Base-by-base conservation (phyloP, 1,284 basidiomycete genomes). In the Somion occarium region DNA sequence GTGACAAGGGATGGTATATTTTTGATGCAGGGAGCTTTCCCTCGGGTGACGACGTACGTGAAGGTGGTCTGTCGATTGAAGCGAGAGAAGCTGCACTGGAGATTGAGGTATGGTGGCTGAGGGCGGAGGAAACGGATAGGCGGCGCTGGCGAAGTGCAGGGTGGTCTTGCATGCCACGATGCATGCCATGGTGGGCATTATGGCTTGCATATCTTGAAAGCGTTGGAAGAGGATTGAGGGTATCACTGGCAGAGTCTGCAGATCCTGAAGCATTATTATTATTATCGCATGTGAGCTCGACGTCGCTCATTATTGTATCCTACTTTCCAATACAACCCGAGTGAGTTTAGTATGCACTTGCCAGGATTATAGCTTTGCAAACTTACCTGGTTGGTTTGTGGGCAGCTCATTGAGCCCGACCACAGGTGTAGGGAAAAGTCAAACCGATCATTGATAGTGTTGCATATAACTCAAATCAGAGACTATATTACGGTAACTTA, bases 1-100 rank as follows among this genome's bases (percentile, higher is more conserved):
- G 68, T 1, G 85, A 85, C 39, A 83, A 71, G 0, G 88, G 83
- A 39, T 65, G 69, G 54, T 82, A 83, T 47, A 75, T 64, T 56
- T 79, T 80, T 0, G 72, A 59, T 7, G 69, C 61, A 1, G 71
- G 69, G 3, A 76, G 57, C 25, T 72, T 66, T 55, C 79, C 72
- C 24, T 11, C 22, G 26, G 47, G 11, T 11, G 47, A 22, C 4
- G 42, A 9, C 23, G 62, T 59, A 38, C 65, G 66, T 50, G 67
- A 70, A 0, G 80, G 80, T 3, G 82, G 81, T 37, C 69, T 67
- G 57, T 83, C 80, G 50, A 83, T 73, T 26, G 69, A 72, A 27
- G 72, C 73, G n/a, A 79, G 59, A 19, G 76, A 73, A n/a, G 60
- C 61, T 3, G 71, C 74, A 49, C 69, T 66, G 22, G 49, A 53